phyloP scores from a whole-genome alignment of 805 yeast species.

The Wickerhamiella nectarea region DNA sequence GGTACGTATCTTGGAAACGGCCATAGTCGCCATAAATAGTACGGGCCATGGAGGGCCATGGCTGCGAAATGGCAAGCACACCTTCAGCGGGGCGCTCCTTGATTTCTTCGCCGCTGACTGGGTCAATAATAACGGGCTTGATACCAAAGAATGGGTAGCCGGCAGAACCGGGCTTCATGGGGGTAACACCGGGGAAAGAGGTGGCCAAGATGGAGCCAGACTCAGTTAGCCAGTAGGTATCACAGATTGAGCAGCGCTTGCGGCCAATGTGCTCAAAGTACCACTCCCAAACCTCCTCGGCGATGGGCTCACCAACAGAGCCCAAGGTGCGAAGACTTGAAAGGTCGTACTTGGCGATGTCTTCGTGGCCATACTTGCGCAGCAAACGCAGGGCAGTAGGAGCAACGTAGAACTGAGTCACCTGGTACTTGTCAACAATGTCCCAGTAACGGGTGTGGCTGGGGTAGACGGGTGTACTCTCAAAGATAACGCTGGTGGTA shows the following conservation, averaged over 20 bases:
- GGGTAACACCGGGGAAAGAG: conserved; percentile 87
- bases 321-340: conserved; percentile 85
- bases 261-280: conserved; percentile 86
- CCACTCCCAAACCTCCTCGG: conserved; percentile 98
- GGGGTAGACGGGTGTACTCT: conserved; percentile 97
- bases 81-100: conserved; percentile 88
- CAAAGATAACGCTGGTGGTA: conserved; percentile 84
- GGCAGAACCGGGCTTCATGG: conserved; percentile 96
- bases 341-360: conserved; percentile 68
- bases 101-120: conserved; percentile 76
- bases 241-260: conserved; percentile 76
- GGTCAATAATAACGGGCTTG: conserved; percentile 82
- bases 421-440: conserved; percentile 80
- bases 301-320: conserved; percentile 97
- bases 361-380: conserved; percentile 76
- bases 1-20: conserved; percentile 80
- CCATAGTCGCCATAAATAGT: conserved; percentile 81
- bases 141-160: conserved; percentile 94
- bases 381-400: conserved; percentile 94
- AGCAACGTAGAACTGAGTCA: conserved; percentile 93
- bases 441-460: conserved; percentile 93
- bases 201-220: conserved; percentile 92
- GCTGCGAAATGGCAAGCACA: conserved; percentile 72
- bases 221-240: conserved; percentile 99
- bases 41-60: conserved; percentile 99